phyloP scores from a whole-genome alignment of 2,329 filamentous ascomycete genomes.

The Alternaria dauci region DNA sequence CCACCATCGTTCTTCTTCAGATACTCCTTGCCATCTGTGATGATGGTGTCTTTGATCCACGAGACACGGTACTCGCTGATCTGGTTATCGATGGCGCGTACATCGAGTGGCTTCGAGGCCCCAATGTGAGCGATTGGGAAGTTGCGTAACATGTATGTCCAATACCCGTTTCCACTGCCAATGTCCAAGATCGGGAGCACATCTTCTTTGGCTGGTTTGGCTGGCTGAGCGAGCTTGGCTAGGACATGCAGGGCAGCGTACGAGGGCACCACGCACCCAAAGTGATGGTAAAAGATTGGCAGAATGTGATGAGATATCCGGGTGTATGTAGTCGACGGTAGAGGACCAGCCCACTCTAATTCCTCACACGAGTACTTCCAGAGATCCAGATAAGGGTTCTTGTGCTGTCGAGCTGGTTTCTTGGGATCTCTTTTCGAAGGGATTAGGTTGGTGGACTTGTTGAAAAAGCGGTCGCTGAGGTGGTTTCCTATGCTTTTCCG shows the following conservation, averaged over 20 bases:
- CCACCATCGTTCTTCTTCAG: conserved; percentile 57
- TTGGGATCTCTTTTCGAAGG: conserved; percentile 20
- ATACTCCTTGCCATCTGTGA: conserved; percentile 67
- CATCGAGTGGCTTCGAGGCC: conserved; percentile 62
- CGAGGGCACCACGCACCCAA: conserved; percentile 74
- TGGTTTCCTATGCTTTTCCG: conserved; percentile 65
- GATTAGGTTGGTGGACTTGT: conserved; percentile 29
- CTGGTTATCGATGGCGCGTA: conserved; percentile 71
- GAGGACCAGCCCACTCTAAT: conserved; percentile 72
- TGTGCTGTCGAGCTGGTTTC: conserved; percentile 56
- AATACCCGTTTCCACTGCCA: conserved; percentile 78
- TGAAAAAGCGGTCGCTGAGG: conserved; percentile 62
- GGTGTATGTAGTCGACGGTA: conserved; percentile 60
- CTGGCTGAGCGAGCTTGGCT: conserved; percentile 57
- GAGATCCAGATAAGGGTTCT: conserved; percentile 74
- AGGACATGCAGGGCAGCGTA: conserved; percentile 72
- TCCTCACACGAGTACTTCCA: conserved; percentile 71
- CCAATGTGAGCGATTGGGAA: conserved; percentile 69
- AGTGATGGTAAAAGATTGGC: conserved; percentile 80
- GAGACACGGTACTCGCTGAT: conserved; percentile 72
- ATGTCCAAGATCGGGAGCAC: conserved; percentile 68
- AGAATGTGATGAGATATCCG: conserved; percentile 72
- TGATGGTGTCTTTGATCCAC: conserved; percentile 74
- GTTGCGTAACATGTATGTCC: conserved; percentile 75
- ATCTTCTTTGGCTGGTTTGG: conserved; percentile 38